These are phyloP conservation scores for Fallopia convolvulus DNA, from an alignment of 148 eudicot genomes.

Conservation along the genomic window DNA sequence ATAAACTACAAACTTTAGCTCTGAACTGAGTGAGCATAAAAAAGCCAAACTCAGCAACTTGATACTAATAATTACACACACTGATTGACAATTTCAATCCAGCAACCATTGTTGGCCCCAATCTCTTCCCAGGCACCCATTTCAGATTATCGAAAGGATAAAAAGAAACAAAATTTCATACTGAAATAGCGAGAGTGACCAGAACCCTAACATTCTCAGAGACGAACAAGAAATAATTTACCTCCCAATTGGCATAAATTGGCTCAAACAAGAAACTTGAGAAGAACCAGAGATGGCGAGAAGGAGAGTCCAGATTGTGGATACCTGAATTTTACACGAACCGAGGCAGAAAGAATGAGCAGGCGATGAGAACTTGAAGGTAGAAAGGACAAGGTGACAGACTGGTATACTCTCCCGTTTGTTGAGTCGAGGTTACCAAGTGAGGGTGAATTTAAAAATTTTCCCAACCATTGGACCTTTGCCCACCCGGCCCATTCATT, in stretches of 20 bases:
- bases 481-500: no score
- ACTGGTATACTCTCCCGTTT: no score
- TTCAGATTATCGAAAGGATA: neutral
- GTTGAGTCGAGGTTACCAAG: no score
- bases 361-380: neutral
- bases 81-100: neutral
- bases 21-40: neutral
- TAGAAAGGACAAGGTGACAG: neutral
- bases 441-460: no score
- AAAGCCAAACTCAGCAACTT: neutral
- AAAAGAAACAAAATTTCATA: neutral
- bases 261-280: neutral
- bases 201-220: neutral
- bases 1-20: neutral
- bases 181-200: neutral
- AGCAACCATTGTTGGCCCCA: neutral
- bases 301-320: neutral
- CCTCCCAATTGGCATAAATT: neutral
- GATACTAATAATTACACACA: neutral
- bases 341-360: neutral
- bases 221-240: neutral
- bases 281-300: neutral
- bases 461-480: no score
- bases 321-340: neutral
- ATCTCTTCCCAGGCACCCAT: neutral